Evolutionary conservation across 2,329 filamentous ascomycete species (phyloP), one percentile per base, ranked within the genome.

Genomic region (Xylaria sp.): DNA sequence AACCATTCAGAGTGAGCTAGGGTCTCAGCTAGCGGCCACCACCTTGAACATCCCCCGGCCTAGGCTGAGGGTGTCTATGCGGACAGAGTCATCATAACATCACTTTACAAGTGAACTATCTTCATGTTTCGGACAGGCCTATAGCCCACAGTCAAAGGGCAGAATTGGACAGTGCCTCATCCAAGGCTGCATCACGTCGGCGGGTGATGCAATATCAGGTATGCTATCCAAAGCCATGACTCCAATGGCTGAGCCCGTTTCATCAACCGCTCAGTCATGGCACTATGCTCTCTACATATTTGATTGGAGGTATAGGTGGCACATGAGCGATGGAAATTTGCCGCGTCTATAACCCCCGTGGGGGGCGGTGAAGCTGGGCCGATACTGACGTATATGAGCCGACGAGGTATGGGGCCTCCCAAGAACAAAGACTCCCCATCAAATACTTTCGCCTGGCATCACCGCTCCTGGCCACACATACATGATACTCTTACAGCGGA

Each of bases 301-400:
- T 60, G 62, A 66, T 69, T 66, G 63, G 66, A 55, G 59, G 39
- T 34, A 48, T 18, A 55, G 37, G 58, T 61, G 59, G 58, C 54
- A 63, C 66, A 66, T 63, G 54, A 59, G 41, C 20, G 66, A 64
- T 55, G 34, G 41, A 41, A 54, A 61, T 64, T 61, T 46, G 54
- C 51, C 41, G 48, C 62, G 52, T 31, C 25, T 9, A 55, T 34
- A 55, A 55, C 56, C 56, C 56, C 52, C 25, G n/a, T 54, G 13
- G 31, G 50, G 28, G 50, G 64, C 64, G 41, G 60, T 64, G 56
- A 65, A 39, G 48, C 56, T 59, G 25, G 39, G 31, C 55, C 23
- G 52, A 44, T 56, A 39, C 55, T 69, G 67, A 59, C 63, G 63
- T 70, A 41, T 56, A 62, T 61, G 67, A 57, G 41, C 41, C 31